Conservation (phyloP, 192 early-diverging fungal species). For the Gigaspora rosea region DNA sequence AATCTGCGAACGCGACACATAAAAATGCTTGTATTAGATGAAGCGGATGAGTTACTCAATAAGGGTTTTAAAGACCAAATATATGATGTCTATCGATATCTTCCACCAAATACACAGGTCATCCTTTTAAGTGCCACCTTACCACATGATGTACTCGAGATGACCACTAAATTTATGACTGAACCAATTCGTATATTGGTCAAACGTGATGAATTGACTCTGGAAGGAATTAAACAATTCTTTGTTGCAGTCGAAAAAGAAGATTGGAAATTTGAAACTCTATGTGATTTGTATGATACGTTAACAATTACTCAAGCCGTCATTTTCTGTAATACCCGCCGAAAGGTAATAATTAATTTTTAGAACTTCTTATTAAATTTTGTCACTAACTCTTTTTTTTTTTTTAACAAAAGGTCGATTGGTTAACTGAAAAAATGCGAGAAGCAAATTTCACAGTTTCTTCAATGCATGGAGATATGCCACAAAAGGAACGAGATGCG, state of each 20-base stretch:
- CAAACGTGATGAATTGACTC: constrained; percentile 98
- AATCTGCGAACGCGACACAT: constrained; percentile 79
- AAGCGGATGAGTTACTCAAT: constrained; percentile 95
- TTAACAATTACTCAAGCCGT: constrained; percentile 98
- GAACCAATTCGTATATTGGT: constrained; percentile 94
- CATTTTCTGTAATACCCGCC: constrained; percentile 96
- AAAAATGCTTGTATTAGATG: constrained; percentile 96
- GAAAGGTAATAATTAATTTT: constrained; percentile 62
- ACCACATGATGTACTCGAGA: constrained; percentile 93
- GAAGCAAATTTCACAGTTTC: constrained; percentile 98
- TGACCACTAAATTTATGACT: constrained; percentile 97
- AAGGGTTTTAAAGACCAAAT: constrained; percentile 98
- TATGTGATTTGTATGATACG: constrained; percentile 97
- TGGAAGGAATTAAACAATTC: constrained; percentile 99
- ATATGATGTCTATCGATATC: constrained; percentile 88
- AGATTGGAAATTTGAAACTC: constrained; percentile 98
- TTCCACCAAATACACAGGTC: constrained; percentile 91
- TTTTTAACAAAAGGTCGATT: constrained; percentile 69
- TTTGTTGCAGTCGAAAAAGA: constrained; percentile 98
- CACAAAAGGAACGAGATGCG: constrained; percentile 94
- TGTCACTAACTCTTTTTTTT: not conserved
- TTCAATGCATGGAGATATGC: constrained; percentile 99
- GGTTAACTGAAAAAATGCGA: constrained; percentile 95
- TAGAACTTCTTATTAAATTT: not conserved
- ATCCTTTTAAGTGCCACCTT: constrained; percentile 91